phyloP scores from a whole-genome alignment of 2,329 filamentous ascomycete genomes.

The Aspergillus japonicus region DNA sequence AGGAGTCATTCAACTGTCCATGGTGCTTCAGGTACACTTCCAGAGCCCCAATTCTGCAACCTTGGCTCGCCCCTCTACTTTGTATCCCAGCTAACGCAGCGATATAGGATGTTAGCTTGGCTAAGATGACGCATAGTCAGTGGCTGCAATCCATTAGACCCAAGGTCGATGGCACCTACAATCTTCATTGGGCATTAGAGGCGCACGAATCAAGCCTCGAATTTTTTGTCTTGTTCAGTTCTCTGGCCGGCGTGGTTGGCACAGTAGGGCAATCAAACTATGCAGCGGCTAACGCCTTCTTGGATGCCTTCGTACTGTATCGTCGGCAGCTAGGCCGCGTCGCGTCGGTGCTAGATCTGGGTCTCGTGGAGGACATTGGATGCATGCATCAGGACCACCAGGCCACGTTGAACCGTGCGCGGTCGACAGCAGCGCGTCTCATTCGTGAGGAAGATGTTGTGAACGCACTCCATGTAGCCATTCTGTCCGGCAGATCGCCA shows the following conservation, averaged over 20 bases:
- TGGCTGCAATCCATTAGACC: not conserved
- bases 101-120: not conserved
- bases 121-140: not conserved
- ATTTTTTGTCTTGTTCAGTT: not conserved
- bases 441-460: too few species aligned
- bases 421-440: too few species aligned
- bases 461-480: too few species aligned
- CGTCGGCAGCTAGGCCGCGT: conserved; percentile 23
- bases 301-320: conserved; percentile 30
- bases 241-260: not conserved
- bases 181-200: not conserved
- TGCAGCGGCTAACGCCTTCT: conserved; percentile 34
- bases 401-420: not conserved
- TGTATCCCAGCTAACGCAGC: not conserved
- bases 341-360: conserved; percentile 26
- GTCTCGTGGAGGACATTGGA: conserved; percentile 28
- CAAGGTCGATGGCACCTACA: conserved; percentile 1
- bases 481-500: too few species aligned
- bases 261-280: conserved; percentile 14
- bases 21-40: not conserved
- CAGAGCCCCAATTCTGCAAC: not conserved
- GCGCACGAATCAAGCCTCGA: not conserved
- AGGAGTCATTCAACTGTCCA: not conserved
- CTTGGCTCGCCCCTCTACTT: too few species aligned
- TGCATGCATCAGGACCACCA: conserved; percentile 10